These are phyloP conservation scores for Hanseniaspora lindneri DNA, from an alignment of 805 yeast species.

Conservation along the genomic window DNA sequence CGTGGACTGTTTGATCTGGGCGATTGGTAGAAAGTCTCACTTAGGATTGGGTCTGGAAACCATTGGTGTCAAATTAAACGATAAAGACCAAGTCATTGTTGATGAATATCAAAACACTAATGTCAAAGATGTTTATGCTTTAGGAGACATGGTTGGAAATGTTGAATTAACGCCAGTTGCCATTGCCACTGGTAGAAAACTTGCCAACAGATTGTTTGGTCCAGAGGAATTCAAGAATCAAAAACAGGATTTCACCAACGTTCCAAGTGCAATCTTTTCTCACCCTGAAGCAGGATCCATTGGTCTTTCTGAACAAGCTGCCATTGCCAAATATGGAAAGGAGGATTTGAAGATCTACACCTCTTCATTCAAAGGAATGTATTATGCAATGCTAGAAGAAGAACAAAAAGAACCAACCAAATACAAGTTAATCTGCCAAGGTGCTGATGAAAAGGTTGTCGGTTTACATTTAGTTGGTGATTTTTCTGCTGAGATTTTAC, in stretches of 20 bases:
- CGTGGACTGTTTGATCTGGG: constrained; percentile 84
- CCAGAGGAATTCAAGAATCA: constrained; percentile 54
- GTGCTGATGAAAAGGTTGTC: constrained; percentile 81
- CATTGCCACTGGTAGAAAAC: constrained; percentile 92
- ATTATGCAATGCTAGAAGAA: constrained; percentile 65
- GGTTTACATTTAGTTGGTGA: constrained; percentile 94
- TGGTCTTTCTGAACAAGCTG: constrained; percentile 74
- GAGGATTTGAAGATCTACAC: constrained; percentile 71
- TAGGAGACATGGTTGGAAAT: constrained; percentile 91
- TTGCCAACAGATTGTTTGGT: constrained; percentile 86
- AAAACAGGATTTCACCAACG: constrained; percentile 73
- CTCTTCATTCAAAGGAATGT: constrained; percentile 82
- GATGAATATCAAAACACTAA: constrained; percentile 83
- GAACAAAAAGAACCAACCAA: constrained; percentile 66
- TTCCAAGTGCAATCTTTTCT: constrained; percentile 93
- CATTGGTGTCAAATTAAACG: constrained; percentile 56
- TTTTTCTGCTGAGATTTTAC: constrained; percentile 78
- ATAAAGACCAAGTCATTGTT: constrained; percentile 51
- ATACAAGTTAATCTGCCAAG: constrained; percentile 69
- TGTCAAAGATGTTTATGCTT: constrained; percentile 58
- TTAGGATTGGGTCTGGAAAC: constrained; percentile 64
- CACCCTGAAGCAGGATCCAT: constrained; percentile 96
- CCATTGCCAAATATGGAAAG: constrained; percentile 64
- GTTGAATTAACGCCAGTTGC: constrained; percentile 97
- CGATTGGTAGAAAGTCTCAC: constrained; percentile 78